Evolutionary conservation across 2,329 filamentous ascomycete genomes (phyloP).

Genomic region (Fusarium sp.): DNA sequence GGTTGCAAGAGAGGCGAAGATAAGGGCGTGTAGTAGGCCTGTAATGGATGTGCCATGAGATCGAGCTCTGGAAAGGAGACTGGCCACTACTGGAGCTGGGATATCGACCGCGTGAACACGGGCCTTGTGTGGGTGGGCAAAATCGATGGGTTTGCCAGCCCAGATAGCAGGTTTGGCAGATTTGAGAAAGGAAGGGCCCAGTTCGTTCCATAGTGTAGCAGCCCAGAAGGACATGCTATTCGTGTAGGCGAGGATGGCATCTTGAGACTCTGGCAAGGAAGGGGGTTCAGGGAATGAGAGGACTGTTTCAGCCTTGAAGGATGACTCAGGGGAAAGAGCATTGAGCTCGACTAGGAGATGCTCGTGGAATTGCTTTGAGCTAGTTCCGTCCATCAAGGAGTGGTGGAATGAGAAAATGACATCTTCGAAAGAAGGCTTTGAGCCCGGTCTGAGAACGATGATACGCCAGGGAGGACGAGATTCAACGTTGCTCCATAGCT

Average conservation of each 20-base stretch:
- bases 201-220: slow-evolving; percentile 52
- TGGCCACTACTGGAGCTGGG: slow-evolving; percentile 39
- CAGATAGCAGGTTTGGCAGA: slow-evolving; percentile 48
- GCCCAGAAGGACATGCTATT: slow-evolving; percentile 55
- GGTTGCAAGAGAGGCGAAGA: slow-evolving; percentile 54
- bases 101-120: slow-evolving; percentile 54
- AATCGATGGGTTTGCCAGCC: slow-evolving; percentile 52
- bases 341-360: slow-evolving; percentile 58
- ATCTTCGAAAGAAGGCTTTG: slow-evolving; percentile 48
- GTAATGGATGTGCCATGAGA: slow-evolving; percentile 59
- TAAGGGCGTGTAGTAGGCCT: slow-evolving; percentile 59
- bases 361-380: slow-evolving; percentile 61
- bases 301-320: slow-evolving; percentile 8
- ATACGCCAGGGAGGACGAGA: slow-evolving; percentile 61
- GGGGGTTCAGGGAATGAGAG: slow-evolving; percentile 46
- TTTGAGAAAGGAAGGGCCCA: slow-evolving; percentile 55
- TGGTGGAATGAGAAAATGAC: slow-evolving; percentile 65
- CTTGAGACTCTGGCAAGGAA: slow-evolving; percentile 53
- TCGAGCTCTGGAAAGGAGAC: slow-evolving; percentile 55
- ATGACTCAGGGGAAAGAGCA: slow-evolving; percentile 1
- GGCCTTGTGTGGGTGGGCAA: slow-evolving; percentile 51
- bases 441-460: slow-evolving; percentile 48
- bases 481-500: slow-evolving; percentile 54
- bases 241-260: slow-evolving; percentile 55
- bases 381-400: slow-evolving; percentile 63